phyloP scores from a whole-genome alignment of 257 asterid genomes.

The Craterostigma plantagineum region DNA sequence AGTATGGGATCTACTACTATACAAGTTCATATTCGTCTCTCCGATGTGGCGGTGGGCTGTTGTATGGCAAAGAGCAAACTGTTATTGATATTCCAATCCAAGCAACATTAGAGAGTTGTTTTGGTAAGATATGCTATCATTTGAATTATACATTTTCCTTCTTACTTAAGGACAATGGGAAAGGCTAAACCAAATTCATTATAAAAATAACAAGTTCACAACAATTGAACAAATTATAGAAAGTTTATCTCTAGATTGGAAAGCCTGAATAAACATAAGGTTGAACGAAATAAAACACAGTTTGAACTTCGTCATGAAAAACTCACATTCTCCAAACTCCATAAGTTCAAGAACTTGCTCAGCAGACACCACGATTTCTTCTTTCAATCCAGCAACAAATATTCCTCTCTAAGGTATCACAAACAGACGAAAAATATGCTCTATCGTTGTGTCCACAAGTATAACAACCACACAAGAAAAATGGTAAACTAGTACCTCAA shows the following conservation, averaged over 20 bases:
- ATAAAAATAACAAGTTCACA: not conserved
- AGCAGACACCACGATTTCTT: constrained; percentile 83
- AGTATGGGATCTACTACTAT: constrained; percentile 95
- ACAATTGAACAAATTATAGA: not conserved
- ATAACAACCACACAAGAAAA: constrained; percentile 2
- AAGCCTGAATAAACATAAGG: no score
- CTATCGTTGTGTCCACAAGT: constrained; percentile 1
- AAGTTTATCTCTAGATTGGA: no score
- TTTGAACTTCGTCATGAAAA: not conserved
- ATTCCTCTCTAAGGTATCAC: constrained; percentile 63
- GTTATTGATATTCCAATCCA: not conserved
- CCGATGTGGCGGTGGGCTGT: constrained; percentile 97
- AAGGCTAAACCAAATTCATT: not conserved
- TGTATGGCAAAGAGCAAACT: constrained; percentile 7
- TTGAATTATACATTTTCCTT: constrained; percentile 7
- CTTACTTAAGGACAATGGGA: not conserved
- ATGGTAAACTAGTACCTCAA: constrained; percentile 38
- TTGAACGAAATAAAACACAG: no score
- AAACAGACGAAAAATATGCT: constrained; percentile 1
- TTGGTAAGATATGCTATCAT: constrained; percentile 3
- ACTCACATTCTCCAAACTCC: constrained; percentile 89
- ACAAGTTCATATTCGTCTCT: constrained; percentile 89
- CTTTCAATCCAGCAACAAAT: constrained; percentile 92
- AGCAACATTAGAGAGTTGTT: not conserved
- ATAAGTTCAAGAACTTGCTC: constrained; percentile 76